phyloP scores from a whole-genome alignment of 257 asterid species.

The Fraxinus cuspidata region DNA sequence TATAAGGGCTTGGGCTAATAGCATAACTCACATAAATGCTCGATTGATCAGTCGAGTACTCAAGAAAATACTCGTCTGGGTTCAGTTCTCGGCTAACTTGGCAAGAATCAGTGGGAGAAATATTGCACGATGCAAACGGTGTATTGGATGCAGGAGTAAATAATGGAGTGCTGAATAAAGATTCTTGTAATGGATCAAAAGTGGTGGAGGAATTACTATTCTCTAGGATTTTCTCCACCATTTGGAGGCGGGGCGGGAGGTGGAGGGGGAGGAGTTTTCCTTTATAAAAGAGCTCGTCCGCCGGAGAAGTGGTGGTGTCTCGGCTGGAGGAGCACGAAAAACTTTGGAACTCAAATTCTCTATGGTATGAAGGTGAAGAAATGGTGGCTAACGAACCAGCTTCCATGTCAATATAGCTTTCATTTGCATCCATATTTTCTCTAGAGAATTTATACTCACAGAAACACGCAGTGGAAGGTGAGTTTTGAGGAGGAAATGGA shows the following conservation, averaged over 20 bases:
- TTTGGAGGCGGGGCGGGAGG: constrained; percentile 78
- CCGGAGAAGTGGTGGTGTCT: constrained; percentile 67
- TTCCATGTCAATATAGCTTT: constrained; percentile 81
- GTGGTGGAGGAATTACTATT: constrained; percentile 21
- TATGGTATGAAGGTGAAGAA: constrained; percentile 36
- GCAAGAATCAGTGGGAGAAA: constrained; percentile 64
- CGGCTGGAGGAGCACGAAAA: constrained; percentile 57
- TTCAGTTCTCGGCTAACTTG: constrained; percentile 69
- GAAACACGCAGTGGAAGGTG: constrained; percentile 9
- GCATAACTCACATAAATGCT: constrained; percentile 10
- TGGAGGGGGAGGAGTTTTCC: constrained; percentile 96
- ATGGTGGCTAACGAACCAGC: constrained; percentile 42
- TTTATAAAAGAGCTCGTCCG: constrained; percentile 88
- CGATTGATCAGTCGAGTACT: constrained; percentile 27
- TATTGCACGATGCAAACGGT: constrained; percentile 71
- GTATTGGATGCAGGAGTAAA: constrained; percentile 50
- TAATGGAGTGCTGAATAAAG: constrained; percentile 57
- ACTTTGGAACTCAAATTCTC: constrained; percentile 87
- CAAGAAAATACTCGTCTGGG: constrained; percentile 44
- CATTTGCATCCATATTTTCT: constrained; percentile 45
- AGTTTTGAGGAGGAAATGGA: constrained; percentile 15
- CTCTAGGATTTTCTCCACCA: constrained; percentile 69
- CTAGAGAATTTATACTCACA: background rate
- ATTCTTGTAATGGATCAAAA: constrained; percentile 26
- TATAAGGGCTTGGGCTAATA: background rate